phyloP scores from a whole-genome alignment of 2,329 filamentous ascomycete species.

The Colletotrichum sojae region DNA sequence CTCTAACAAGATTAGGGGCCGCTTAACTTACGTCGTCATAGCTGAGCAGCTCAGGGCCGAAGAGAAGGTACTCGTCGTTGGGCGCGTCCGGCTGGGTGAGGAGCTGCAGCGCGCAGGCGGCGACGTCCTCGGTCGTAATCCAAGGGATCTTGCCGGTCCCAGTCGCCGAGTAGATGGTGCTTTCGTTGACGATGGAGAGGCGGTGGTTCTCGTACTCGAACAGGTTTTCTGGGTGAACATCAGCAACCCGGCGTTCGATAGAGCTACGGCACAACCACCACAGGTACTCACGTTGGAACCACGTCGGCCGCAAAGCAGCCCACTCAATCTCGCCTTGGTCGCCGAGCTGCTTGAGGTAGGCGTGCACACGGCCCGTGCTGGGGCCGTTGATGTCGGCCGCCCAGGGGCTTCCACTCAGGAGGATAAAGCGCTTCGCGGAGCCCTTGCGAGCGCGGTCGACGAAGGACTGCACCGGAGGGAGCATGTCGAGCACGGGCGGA shows the following conservation, averaged over 20 bases:
- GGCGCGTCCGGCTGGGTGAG: constrained; percentile 55
- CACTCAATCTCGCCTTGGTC: constrained; percentile 54
- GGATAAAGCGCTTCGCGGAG: constrained; percentile 57
- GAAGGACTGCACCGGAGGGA: constrained; percentile 55
- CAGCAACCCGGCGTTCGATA: background rate
- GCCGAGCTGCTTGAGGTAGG: constrained; percentile 55
- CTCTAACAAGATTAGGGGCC: background rate
- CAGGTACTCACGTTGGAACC: constrained; percentile 60
- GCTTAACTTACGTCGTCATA: constrained; percentile 53
- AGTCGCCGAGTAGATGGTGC: constrained; percentile 59
- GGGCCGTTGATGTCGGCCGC: constrained; percentile 52
- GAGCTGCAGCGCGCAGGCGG: constrained; percentile 57
- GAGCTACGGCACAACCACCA: background rate
- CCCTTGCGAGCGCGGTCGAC: constrained; percentile 57
- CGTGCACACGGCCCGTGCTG: constrained; percentile 53
- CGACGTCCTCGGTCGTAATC: constrained; percentile 62
- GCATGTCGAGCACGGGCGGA: constrained; percentile 50
- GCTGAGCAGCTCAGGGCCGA: constrained; percentile 54
- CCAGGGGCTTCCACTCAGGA: constrained; percentile 55
- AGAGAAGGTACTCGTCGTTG: constrained; percentile 56
- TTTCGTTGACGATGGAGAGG: constrained; percentile 53
- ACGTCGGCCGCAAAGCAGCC: constrained; percentile 60
- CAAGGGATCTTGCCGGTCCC: constrained; percentile 61
- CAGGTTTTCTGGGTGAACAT: constrained; percentile 58
- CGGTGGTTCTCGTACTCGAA: constrained; percentile 47